phyloP scores from a whole-genome alignment of 495 filamentous ascomycete species.

The Penicillium riverlandense region DNA sequence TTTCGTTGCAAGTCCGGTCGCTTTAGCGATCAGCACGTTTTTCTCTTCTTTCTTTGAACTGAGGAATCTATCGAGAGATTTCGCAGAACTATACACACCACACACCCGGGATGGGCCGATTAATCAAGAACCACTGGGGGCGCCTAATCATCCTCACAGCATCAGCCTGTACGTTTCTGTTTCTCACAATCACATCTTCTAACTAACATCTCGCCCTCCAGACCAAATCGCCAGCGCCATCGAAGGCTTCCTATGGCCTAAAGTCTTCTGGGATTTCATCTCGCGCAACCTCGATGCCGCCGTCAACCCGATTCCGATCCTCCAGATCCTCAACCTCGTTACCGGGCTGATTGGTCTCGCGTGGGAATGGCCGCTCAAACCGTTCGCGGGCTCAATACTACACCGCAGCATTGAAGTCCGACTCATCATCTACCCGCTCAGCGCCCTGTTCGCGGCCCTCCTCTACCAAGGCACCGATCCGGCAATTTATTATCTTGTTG shows the following conservation, averaged over 20 bases:
- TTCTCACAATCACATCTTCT: neutral
- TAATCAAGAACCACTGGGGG: slow-evolving; percentile 99
- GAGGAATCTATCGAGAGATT: slow-evolving; percentile 14
- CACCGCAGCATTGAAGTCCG: slow-evolving; percentile 86
- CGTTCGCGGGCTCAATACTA: slow-evolving; percentile 53
- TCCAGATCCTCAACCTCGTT: slow-evolving; percentile 94
- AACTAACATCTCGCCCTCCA: slow-evolving; percentile 31
- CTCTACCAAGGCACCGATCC: slow-evolving; percentile 91
- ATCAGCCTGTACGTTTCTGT: slow-evolving; percentile 60
- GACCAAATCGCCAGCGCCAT: slow-evolving; percentile 83
- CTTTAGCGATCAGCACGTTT: too few relatives aligned
- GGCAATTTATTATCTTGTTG: slow-evolving; percentile 86
- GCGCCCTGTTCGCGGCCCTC: slow-evolving; percentile 64
- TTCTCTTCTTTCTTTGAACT: neutral
- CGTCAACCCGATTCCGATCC: slow-evolving; percentile 78
- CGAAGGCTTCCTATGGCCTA: slow-evolving; percentile 95
- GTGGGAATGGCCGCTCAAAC: slow-evolving; percentile 85
- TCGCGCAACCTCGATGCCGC: slow-evolving; percentile 84
- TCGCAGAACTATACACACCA: slow-evolving; percentile 1
- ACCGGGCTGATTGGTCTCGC: slow-evolving; percentile 72
- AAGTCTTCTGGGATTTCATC: slow-evolving; percentile 96
- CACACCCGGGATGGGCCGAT: slow-evolving; percentile 67
- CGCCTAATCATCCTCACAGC: slow-evolving; percentile 85
- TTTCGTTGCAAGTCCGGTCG: neutral
- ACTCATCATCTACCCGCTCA: slow-evolving; percentile 76